Percentiles rank a stretch among this genome's conserved stretches.
phyloP scores from a whole-genome alignment of 331 rosid species.

The Acacia concinna region DNA sequence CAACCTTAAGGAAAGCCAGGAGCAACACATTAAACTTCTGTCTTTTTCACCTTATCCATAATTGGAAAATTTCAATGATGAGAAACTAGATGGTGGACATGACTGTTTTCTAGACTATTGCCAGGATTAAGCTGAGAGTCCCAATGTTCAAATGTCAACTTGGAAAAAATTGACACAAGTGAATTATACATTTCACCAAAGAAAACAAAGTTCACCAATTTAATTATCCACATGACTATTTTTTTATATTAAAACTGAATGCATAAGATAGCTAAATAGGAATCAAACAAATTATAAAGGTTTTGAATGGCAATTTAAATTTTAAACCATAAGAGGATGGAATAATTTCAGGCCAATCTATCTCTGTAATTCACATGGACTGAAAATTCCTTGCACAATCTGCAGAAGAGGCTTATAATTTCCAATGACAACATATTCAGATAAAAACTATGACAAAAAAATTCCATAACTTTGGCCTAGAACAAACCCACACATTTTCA shows the following conservation, averaged over 20 bases:
- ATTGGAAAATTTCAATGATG: constrained; percentile 3
- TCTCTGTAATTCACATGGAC: not conserved
- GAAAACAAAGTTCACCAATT: not conserved
- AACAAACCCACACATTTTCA: not conserved
- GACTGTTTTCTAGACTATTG: not conserved
- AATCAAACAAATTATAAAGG: not conserved
- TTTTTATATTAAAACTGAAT: not conserved
- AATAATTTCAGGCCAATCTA: not conserved
- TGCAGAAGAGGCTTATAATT: not conserved
- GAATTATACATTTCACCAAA: not conserved
- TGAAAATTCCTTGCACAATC: not conserved
- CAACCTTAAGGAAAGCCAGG: constrained; percentile 53
- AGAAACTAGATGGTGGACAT: not conserved
- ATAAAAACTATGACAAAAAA: not conserved
- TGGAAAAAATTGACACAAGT: not conserved
- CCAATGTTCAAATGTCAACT: not conserved
- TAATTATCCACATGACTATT: not conserved
- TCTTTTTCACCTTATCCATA: not conserved
- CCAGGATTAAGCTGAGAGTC: not conserved
- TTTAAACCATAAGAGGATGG: not conserved
- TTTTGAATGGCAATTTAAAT: not conserved
- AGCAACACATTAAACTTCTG: not conserved
- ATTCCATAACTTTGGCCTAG: not conserved
- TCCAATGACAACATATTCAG: not conserved
- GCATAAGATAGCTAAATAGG: not conserved